Percentiles rank a stretch among this genome's conserved stretches.
Evolutionary conservation across 768 basidiomycete genomes (phyloP).

Genomic region (Suillus discolor): DNA sequence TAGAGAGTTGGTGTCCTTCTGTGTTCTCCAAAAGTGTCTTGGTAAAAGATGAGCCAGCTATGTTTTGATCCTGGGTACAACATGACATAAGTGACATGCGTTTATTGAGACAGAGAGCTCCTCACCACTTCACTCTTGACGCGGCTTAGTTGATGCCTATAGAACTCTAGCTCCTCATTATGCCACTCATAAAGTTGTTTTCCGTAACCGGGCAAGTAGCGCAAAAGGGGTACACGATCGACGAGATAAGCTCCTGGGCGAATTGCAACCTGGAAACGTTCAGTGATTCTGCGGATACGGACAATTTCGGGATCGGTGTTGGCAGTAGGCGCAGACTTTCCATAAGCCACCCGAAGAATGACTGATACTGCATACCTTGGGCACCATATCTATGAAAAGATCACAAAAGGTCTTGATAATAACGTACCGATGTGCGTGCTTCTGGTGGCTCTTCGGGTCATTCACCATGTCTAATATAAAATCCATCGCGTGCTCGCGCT

Average conservation of each 20-base stretch:
- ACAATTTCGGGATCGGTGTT: background rate
- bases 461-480: background rate
- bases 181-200: background rate
- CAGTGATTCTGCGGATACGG: background rate
- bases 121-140: background rate
- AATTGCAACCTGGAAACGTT: background rate
- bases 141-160: background rate
- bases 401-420: background rate
- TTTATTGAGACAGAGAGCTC: background rate
- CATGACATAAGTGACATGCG: background rate
- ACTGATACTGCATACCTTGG: background rate
- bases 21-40: background rate
- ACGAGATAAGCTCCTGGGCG: background rate
- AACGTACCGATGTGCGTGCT: background rate
- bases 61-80: background rate
- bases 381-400: background rate
- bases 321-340: background rate
- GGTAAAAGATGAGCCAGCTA: background rate
- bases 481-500: background rate
- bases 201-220: background rate
- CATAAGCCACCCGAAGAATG: background rate
- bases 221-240: background rate
- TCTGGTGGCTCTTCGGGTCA: background rate
- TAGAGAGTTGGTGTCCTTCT: background rate
- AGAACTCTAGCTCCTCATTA: background rate